Base-by-base conservation (phyloP, 257 asterid genomes). In the Solanum boliviense region DNA sequence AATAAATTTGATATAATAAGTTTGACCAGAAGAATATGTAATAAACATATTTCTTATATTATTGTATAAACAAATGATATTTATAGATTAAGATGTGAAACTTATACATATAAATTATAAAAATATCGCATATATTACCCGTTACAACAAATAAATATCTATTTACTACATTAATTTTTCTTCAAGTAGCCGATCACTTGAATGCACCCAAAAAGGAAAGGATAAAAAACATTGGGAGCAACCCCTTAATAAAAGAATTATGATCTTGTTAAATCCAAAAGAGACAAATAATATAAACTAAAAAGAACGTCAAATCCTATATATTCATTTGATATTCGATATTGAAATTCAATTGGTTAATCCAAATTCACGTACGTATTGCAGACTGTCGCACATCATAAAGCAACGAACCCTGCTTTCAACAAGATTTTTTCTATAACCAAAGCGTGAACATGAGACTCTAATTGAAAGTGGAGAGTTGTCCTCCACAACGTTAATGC, bases 371-470 rank as follows among this genome's bases (percentile, higher is more conserved):
- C 12, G 1, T 4, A 7, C 12, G 1, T 4, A 60, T 2, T 9
- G 4, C 2, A 18, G 25, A 56, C 2, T 52, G 23, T 16, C 23
- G 1, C 25, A 20, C 2, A 58, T 58, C 4, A 0, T 1, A 56
- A 56, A 1, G 9, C 10, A 2, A 20, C 2, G 0, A 16, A 2
- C 9, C 0, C 9, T 52, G 0, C 1, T 52, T 52, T 52, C 1
- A 18, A 52, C 1, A 56, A 18, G 0, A 6, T 2, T 6, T 18
- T 52, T 6, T 56, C 0, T 16, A 6, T 18, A 56, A 0, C 0
- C 6, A 6, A 13, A 29, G 0, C 18, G 0, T 3, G 1, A 31
- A 2, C 5, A 1, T 1, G 6, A 31, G 3, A 31, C 5, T 70
- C 3, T 1, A 7, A 68, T 68, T 68, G 3, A 70, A 31, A 16